Evolutionary conservation across 768 basidiomycete genomes (phyloP), one percentile per base, ranked within the genome.

Genomic region (Leccinum subgranulosum): DNA sequence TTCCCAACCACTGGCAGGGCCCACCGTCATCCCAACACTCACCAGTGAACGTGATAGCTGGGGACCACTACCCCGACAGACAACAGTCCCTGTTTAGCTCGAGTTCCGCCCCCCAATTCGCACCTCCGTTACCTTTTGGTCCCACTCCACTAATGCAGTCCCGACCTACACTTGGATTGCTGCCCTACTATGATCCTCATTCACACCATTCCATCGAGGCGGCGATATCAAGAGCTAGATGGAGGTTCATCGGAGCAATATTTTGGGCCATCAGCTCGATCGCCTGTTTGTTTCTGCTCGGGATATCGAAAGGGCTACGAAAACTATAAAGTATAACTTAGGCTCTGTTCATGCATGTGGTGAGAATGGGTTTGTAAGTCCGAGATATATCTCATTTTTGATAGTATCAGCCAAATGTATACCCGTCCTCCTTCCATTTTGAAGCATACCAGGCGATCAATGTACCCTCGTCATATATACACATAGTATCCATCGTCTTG

Each of bases 131-230:
- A 17, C 34, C 47, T 33, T 69, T 69, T 51, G 78, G 78, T 14
- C 78, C 79, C 1, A 79, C 78, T 25, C 77, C 78, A 27, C 69
- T 80, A 17, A 54, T 66, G 34, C 70, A 75, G 54, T 70, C 71
- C 43, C 67, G 74, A 55, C 63, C 72, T 53, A 64, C 70, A n/a
- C 63, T 77, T 47, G 70, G 68, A 25, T 47, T 74, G 12, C 47
- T 74, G 48, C 73, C 73, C 36, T 81, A 66, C 74, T 76, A 81
- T 63, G 80, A 81, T 62, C 78, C 74, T 9, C 72, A 65, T 36
- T 77, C 77, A 25, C 64, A 70, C 21, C 66, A 78, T 57, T 72
- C 79, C 45, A 51, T 76, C 3, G 67, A 68, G 49, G 70, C 69
- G 53, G 79, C 80, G 28, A 63, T 60, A 9, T 56, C 59, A 47